Evolutionary conservation across 169 alveolate genomes (phyloP).

Genomic region (Cryptosporidium parvum): DNA sequence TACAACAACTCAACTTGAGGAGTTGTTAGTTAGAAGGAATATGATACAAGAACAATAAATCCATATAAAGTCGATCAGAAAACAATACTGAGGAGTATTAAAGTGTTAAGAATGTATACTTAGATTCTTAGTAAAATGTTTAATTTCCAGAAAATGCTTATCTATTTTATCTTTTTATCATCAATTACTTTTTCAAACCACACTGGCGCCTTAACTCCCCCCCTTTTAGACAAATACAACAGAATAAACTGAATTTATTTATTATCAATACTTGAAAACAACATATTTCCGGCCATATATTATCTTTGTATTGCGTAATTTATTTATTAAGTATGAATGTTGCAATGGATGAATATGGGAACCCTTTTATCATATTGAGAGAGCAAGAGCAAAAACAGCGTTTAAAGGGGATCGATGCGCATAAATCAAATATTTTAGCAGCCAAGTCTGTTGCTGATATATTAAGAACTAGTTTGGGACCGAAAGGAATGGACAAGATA

Average conservation of each 20-base stretch:
- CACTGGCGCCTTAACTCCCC: not conserved
- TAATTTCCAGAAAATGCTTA: too few species aligned
- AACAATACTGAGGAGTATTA: not conserved
- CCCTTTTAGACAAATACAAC: slow-evolving; percentile 18
- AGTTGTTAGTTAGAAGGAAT: slow-evolving; percentile 32
- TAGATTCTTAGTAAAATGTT: not conserved
- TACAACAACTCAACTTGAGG: slow-evolving; percentile 50
- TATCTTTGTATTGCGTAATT: not conserved
- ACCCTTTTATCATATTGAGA: slow-evolving; percentile 97
- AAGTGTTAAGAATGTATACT: not conserved
- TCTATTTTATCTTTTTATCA: not conserved
- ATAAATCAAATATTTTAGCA: slow-evolving; percentile 97
- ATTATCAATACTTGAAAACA: not conserved
- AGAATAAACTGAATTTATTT: not conserved
- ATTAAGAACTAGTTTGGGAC: slow-evolving; percentile 97
- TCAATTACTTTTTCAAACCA: not conserved
- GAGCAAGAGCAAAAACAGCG: slow-evolving; percentile 96
- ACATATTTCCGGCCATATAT: not conserved
- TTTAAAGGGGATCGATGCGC: slow-evolving; percentile 97
- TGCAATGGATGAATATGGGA: slow-evolving; percentile 98
- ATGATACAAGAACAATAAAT: not conserved
- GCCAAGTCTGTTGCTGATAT: slow-evolving; percentile 96
- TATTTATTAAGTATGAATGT: slow-evolving; percentile 82
- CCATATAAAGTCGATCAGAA: not conserved
- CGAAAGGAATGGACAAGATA: slow-evolving; percentile 99